Percentiles rank a stretch among this genome's conserved stretches.
phyloP scores from a whole-genome alignment of 176 grass and related monocot genomes.

The Triticum turgidum region DNA sequence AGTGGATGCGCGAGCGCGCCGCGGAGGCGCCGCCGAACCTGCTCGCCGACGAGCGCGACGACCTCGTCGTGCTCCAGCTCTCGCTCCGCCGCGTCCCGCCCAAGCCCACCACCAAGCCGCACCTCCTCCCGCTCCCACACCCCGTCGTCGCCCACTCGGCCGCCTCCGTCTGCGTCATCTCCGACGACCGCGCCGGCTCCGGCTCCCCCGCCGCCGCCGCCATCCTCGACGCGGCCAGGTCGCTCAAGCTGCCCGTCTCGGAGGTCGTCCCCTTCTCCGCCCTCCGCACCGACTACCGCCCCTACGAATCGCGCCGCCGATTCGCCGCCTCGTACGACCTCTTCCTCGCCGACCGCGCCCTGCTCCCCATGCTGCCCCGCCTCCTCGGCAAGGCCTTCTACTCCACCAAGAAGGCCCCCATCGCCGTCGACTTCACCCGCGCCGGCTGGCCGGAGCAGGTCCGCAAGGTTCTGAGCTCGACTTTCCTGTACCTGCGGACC shows the following conservation, averaged over 20 bases:
- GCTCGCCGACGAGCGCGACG: constrained; percentile 58
- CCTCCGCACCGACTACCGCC: constrained; percentile 63
- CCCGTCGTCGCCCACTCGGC: constrained; percentile 20
- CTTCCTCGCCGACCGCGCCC: constrained; percentile 72
- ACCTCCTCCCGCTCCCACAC: constrained; percentile 52
- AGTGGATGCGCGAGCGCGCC: constrained; percentile 52
- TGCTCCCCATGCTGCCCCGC: constrained; percentile 69
- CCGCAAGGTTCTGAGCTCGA: constrained; percentile 50
- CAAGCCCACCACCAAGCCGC: constrained; percentile 33
- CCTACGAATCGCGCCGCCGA: constrained; percentile 71
- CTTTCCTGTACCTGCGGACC: constrained; percentile 54
- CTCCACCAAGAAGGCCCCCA: constrained; percentile 66
- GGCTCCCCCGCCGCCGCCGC: constrained; percentile 18
- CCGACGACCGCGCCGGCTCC: constrained; percentile 57
- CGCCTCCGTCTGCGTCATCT: constrained; percentile 58
- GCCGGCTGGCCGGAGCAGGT: constrained; percentile 68
- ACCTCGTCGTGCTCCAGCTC: constrained; percentile 54
- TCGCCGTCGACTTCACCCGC: constrained; percentile 60
- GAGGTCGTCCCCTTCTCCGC: constrained; percentile 57
- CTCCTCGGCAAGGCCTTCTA: constrained; percentile 78
- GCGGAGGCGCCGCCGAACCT: constrained; percentile 35
- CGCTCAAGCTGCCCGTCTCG: constrained; percentile 46
- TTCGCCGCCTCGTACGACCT: constrained; percentile 68
- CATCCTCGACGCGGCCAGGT: constrained; percentile 52
- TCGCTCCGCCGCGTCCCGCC: constrained; percentile 50